These are phyloP conservation scores for Irpex lacteus DNA, from an alignment of 1,284 basidiomycete species.

Conservation along the genomic window DNA sequence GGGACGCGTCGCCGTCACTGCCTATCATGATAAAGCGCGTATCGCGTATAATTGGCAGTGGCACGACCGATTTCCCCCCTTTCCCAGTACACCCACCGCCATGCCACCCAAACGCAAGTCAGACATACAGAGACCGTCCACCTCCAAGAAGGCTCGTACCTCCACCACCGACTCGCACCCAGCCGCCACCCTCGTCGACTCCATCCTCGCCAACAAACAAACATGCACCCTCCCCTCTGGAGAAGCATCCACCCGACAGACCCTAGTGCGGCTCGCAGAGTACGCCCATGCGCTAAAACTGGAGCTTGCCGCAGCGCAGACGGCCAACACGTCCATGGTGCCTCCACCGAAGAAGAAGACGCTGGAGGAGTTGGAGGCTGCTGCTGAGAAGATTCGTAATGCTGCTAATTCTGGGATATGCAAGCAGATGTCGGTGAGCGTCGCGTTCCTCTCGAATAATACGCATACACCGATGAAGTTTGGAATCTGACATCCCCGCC, in stretches of 20 bases:
- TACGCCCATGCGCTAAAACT: neutral
- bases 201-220: neutral
- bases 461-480: too few relatives aligned
- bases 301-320: neutral
- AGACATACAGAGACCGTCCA: neutral
- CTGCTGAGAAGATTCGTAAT: constrained; percentile 44
- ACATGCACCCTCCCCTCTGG: neutral
- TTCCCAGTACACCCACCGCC: too few relatives aligned
- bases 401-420: constrained; percentile 49
- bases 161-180: too few relatives aligned
- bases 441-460: neutral
- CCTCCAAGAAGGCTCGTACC: neutral
- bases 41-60: too few relatives aligned
- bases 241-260: neutral
- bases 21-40: too few relatives aligned
- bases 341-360: constrained; percentile 33
- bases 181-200: neutral
- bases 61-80: too few relatives aligned
- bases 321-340: constrained; percentile 4
- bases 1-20: too few relatives aligned
- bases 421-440: constrained; percentile 50
- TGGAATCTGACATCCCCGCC: neutral
- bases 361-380: constrained; percentile 36
- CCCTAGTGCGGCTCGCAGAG: neutral
- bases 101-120: neutral